Conservation (phyloP, 176 grass and related monocot species). For the Puccinellia tenuiflora region DNA sequence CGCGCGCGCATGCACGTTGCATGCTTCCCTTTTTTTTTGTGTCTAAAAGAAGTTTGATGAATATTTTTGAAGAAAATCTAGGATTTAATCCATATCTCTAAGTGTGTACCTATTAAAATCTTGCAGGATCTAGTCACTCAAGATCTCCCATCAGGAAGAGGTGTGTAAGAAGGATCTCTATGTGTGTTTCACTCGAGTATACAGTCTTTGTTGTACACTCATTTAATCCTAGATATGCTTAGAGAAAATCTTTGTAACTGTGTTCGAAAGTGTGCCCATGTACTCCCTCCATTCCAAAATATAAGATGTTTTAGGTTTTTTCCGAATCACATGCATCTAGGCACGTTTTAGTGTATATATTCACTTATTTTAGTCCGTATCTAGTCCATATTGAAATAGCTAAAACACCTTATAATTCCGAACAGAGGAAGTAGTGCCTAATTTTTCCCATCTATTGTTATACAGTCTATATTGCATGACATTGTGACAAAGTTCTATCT, state of each 20-base stretch:
- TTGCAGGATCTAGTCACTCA: constrained; percentile 66
- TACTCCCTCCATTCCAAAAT: too few species aligned
- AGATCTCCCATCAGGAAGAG: constrained; percentile 64
- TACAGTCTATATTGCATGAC: neutral
- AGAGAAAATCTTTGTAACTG: neutral
- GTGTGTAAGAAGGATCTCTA: constrained; percentile 14
- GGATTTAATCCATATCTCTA: neutral
- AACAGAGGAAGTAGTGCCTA: too few species aligned
- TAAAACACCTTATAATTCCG: too few species aligned
- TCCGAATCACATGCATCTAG: too few species aligned
- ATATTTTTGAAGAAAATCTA: neutral
- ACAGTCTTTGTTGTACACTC: neutral
- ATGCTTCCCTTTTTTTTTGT: neutral
- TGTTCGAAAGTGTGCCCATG: neutral
- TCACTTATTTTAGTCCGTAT: too few species aligned
- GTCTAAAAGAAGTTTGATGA: neutral
- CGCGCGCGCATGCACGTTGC: neutral
- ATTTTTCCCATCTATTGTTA: neutral
- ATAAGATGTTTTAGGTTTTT: too few species aligned
- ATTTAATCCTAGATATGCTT: neutral
- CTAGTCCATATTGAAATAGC: too few species aligned
- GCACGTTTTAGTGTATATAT: too few species aligned
- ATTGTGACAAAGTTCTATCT: neutral
- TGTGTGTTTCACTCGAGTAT: constrained; percentile 3
- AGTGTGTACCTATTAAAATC: neutral